Conservation (phyloP, 371 early-diverging fungal genomes). For the Syncephalastrum sp. region DNA sequence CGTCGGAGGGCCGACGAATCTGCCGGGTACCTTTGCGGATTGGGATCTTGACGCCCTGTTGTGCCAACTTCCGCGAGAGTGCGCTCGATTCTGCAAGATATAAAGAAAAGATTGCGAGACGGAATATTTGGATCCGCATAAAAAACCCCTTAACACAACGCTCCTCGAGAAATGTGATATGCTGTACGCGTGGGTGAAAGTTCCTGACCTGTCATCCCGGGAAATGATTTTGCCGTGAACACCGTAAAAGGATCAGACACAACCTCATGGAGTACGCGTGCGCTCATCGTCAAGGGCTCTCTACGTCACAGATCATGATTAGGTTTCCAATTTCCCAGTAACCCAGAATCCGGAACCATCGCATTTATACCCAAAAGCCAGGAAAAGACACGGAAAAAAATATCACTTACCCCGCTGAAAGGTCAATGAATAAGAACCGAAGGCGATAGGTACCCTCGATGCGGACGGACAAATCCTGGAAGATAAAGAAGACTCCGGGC, state of each 20-base stretch:
- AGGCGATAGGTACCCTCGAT: conserved; percentile 40
- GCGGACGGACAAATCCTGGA: conserved; percentile 47
- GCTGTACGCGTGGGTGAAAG: neutral
- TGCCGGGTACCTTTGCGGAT: conserved; percentile 49
- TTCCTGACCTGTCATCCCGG: conserved; percentile 62
- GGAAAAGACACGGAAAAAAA: conserved; percentile 41
- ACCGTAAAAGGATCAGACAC: conserved; percentile 51
- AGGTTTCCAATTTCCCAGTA: conserved; percentile 22
- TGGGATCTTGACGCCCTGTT: conserved; percentile 65
- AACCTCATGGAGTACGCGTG: conserved; percentile 17
- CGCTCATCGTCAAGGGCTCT: conserved; percentile 7
- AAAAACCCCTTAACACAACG: too few species aligned
- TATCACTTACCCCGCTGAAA: conserved; percentile 16
- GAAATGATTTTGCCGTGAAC: conserved; percentile 56
- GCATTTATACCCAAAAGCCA: conserved; percentile 38
- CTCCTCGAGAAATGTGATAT: neutral
- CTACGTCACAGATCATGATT: conserved; percentile 15
- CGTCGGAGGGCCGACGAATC: too few species aligned
- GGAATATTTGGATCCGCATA: too few species aligned
- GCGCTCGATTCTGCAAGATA: conserved; percentile 54
- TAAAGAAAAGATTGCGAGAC: too few species aligned
- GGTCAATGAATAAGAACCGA: conserved; percentile 34
- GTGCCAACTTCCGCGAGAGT: conserved; percentile 64
- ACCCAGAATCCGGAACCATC: conserved; percentile 45
- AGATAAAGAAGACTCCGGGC: conserved; percentile 54